These are phyloP conservation scores for Torulaspora franciscae DNA, from an alignment of 805 yeast species.

Conservation along the genomic window DNA sequence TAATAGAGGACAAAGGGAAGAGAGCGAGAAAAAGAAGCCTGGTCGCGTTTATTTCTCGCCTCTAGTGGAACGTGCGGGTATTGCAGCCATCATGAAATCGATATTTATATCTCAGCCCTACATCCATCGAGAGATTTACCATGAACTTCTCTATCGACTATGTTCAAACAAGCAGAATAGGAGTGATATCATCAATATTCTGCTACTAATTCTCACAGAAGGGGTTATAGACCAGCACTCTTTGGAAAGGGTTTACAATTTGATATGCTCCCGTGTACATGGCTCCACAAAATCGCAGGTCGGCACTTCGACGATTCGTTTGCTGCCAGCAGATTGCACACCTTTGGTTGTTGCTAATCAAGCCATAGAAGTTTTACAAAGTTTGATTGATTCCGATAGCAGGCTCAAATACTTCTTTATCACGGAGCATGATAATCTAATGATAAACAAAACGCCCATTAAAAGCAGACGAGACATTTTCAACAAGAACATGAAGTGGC, in stretches of 20 bases:
- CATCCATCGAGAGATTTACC: constrained; percentile 55
- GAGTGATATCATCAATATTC: constrained; percentile 61
- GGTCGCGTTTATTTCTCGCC: constrained; percentile 52
- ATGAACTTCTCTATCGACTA: constrained; percentile 59
- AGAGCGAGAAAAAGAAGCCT: constrained; percentile 26
- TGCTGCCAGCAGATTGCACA: constrained; percentile 56
- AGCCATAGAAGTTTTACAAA: constrained; percentile 67
- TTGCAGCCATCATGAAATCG: constrained; percentile 64
- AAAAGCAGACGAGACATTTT: constrained; percentile 35
- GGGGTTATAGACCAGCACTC: constrained; percentile 60
- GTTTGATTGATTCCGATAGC: constrained; percentile 59
- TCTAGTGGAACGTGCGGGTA: constrained; percentile 68
- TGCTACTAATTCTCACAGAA: constrained; percentile 68
- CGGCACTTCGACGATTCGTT: constrained; percentile 12
- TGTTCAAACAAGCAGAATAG: constrained; percentile 77
- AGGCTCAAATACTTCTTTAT: constrained; percentile 70
- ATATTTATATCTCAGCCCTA: constrained; percentile 69
- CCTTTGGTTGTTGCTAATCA: constrained; percentile 73
- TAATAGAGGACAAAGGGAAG: constrained; percentile 19
- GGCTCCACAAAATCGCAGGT: constrained; percentile 17
- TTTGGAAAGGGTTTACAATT: constrained; percentile 56
- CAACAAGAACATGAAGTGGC: constrained; percentile 48
- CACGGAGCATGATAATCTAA: constrained; percentile 62
- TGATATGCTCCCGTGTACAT: constrained; percentile 49
- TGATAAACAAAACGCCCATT: constrained; percentile 35